Evolutionary conservation across 2,329 filamentous ascomycete genomes (phyloP), one percentile per base, ranked within the genome.

Genomic region (Colletotrichum somersetense): DNA sequence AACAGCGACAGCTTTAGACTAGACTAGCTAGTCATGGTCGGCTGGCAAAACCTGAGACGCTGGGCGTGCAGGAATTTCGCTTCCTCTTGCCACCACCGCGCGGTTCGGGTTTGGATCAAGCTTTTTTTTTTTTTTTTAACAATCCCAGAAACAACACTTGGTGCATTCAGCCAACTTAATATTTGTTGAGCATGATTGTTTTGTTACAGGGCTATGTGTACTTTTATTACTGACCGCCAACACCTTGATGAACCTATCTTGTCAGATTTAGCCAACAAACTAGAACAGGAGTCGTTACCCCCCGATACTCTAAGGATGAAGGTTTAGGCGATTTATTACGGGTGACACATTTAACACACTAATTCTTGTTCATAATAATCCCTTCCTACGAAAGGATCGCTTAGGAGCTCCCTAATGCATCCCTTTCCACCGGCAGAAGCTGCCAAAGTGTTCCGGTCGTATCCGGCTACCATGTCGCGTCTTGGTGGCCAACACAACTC

Each of bases 271-370:
- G 23, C 48, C 23, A 26, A n/a, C 5, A 16, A 52, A 48, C 59
- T 64, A 33, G 63, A 42, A 64, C 59, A 52, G 20, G 20, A 57
- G 33, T 57, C 52, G 59, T 30, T 44, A 52, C 23, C 30, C 40
- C n/a, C 50, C n/a, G 50, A 64, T 16, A 18, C 52, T 56, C 52
- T 30, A 26, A 26, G 23, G 6, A 42, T 33, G 59, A 57, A 68
- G 44, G 59, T 68, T 42, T 68, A 64, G 50, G 59, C 59, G 50
- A 68, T 38, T 44, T 44, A 48, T 40, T 52, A 42, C 53, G 59
- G 20, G 18, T 30, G 16, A 40, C 20, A 40, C n/a, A 50, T 63
- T 59, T 40, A 11, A 40, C 50, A 23, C 11, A 10, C 30, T 14
- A 11, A 23, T 63, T 68, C 46, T 48, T 18, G 20, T n/a, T n/a